Conservation (phyloP, 148 eudicot species). For the Dysphania ambrosioides region DNA sequence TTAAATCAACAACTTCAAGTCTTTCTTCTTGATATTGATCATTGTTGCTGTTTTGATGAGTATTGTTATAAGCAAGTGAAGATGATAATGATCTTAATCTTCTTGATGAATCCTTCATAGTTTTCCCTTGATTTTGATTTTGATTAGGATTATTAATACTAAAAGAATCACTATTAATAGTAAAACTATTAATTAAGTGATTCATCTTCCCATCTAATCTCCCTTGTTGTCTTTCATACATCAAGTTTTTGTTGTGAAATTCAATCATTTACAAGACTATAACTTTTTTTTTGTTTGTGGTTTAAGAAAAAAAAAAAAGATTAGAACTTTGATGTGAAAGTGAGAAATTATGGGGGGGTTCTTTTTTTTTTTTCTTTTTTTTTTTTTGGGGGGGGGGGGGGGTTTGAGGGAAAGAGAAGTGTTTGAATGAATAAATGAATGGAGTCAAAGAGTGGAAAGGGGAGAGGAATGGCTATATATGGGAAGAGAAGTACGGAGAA, state of each 20-base stretch:
- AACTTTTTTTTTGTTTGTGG: too few species aligned
- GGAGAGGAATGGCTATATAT: constrained; percentile 18
- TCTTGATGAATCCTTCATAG: neutral
- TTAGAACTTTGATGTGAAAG: neutral
- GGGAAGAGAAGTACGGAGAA: constrained; percentile 5
- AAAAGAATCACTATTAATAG: neutral
- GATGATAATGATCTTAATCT: neutral
- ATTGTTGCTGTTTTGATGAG: neutral
- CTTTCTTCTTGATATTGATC: constrained; percentile 17
- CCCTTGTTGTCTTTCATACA: constrained; percentile 21
- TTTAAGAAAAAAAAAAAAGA: neutral
- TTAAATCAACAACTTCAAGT: constrained; percentile 54
- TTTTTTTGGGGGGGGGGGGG: too few species aligned
- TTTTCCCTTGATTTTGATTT: neutral
- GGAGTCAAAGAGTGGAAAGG: constrained; percentile 6
- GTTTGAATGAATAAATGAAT: neutral
- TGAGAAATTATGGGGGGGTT: neutral
- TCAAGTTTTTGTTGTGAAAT: constrained; percentile 4
- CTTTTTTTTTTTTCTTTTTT: neutral
- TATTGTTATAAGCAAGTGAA: neutral
- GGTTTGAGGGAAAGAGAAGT: neutral
- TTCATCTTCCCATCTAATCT: constrained; percentile 25
- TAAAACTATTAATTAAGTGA: constrained; percentile 8
- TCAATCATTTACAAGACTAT: neutral
- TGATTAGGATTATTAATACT: neutral